These are phyloP conservation scores for Trichomonascus vanleenenianus DNA, from an alignment of 805 yeast genomes.

Conservation along the genomic window DNA sequence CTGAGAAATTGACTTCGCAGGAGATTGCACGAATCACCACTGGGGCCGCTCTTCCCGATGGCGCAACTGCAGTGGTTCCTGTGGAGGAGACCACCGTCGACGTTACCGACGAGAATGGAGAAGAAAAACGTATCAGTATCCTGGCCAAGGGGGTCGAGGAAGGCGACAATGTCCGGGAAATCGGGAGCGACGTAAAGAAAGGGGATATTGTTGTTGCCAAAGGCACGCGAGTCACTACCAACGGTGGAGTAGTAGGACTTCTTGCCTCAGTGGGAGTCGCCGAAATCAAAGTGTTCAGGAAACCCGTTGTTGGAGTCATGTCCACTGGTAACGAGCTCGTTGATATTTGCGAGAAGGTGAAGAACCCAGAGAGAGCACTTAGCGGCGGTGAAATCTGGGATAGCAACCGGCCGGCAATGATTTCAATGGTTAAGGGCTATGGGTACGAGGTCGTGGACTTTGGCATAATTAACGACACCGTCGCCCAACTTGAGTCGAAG, in stretches of 20 bases:
- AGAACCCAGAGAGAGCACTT: neutral
- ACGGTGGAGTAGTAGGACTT: conserved; percentile 46
- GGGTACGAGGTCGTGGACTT: conserved; percentile 38
- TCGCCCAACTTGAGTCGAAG: conserved; percentile 21
- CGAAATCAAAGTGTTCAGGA: conserved; percentile 32
- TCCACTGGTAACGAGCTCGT: conserved; percentile 48
- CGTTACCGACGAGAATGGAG: conserved; percentile 30
- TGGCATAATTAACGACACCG: conserved; percentile 42
- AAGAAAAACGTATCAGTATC: conserved; percentile 36
- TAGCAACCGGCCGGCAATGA: conserved; percentile 41
- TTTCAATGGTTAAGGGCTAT: conserved; percentile 29
- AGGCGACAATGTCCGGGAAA: conserved; percentile 40
- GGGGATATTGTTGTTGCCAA: conserved; percentile 33
- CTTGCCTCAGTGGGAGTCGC: conserved; percentile 41
- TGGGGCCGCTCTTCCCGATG: conserved; percentile 51
- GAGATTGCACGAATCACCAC: conserved; percentile 42
- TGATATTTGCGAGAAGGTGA: conserved; percentile 22
- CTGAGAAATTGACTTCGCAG: neutral
- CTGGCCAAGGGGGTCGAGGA: conserved; percentile 33
- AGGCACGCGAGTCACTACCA: conserved; percentile 32
- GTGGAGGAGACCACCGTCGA: conserved; percentile 44
- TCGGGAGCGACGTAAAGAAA: conserved; percentile 40
- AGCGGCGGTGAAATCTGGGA: conserved; percentile 40
- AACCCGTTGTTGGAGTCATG: conserved; percentile 40
- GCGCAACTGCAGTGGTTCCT: conserved; percentile 46